phyloP scores from a whole-genome alignment of 345 rosid species.

The Syzygium aromaticum region DNA sequence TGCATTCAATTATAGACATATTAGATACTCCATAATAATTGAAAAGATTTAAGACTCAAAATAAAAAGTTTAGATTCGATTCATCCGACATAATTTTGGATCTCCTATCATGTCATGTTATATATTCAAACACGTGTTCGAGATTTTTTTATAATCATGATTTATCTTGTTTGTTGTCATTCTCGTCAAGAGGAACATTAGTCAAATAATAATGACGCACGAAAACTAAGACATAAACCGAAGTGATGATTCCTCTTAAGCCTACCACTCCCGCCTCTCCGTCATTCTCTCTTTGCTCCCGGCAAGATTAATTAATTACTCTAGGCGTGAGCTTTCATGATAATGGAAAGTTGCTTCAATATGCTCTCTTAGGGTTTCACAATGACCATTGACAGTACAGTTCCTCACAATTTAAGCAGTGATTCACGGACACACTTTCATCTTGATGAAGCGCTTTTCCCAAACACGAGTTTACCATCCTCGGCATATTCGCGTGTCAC shows the following conservation, averaged over 20 bases:
- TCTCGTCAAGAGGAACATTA: neutral
- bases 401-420: too few relatives aligned
- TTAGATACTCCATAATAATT: neutral
- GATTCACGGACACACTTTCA: too few relatives aligned
- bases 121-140: neutral
- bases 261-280: neutral
- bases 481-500: too few relatives aligned
- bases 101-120: neutral
- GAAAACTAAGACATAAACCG: neutral
- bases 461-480: too few relatives aligned
- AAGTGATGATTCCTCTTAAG: neutral
- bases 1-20: neutral
- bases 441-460: too few relatives aligned
- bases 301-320: neutral
- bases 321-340: neutral
- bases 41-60: neutral
- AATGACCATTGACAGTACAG: too few relatives aligned
- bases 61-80: rapidly evolving
- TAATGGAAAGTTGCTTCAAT: too few relatives aligned
- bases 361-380: too few relatives aligned
- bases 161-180: neutral
- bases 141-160: rapidly evolving
- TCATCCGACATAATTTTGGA: rapidly evolving
- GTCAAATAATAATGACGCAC: neutral
- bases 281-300: neutral